Base-by-base conservation (phyloP, 148 eudicot genomes). In the Amaranthus hypochondriacus region DNA sequence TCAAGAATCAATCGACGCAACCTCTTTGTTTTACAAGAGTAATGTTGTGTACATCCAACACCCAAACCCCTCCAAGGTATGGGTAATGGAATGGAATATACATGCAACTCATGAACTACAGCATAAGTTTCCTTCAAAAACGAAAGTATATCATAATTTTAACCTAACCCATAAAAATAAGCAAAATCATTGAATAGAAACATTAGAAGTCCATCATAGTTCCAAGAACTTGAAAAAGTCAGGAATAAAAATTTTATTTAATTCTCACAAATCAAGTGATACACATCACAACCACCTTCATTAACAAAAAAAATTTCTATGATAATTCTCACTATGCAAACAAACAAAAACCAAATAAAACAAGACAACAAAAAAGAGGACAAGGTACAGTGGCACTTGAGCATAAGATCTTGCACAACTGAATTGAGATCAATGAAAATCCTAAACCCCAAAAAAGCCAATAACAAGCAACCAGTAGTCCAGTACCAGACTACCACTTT, bases 371-470 rank as follows among this genome's bases (percentile, higher is more conserved):
- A 42, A 64, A 13, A 14, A 11, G 7, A 62, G 50, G 52, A 18
- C 6, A 51, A 10, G 21, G 53, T 59, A 52, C 39, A 70, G 63
- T 60, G 63, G 21, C 63, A 9, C 6, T 54, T 48, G 72, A 7
- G 62, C 66, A 28, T 56, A 71, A 6, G 48, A 62, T 53, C 62
- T 48, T 43, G 57, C 68, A 61, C 54, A 69, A 49, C 8, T 13
- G 12, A 0, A 54, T 43, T 2, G 13, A 47, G 42, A 6, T 9
- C 18, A 44, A 43, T 56, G 4, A 43, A 18, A 66, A 73, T 58
- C 77, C 48, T 62, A 51, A 69, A 66, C 53, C 53, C 61, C 52
- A 14, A 53, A 73, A 62, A 39, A 68, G 68, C 7, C 55, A 69
- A 54, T 42, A 28, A 65, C 56, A 55, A 43, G 13, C 70, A 5